Base-by-base conservation (phyloP, 495 filamentous ascomycete genomes). In the Antarctomyces pellizariae region DNA sequence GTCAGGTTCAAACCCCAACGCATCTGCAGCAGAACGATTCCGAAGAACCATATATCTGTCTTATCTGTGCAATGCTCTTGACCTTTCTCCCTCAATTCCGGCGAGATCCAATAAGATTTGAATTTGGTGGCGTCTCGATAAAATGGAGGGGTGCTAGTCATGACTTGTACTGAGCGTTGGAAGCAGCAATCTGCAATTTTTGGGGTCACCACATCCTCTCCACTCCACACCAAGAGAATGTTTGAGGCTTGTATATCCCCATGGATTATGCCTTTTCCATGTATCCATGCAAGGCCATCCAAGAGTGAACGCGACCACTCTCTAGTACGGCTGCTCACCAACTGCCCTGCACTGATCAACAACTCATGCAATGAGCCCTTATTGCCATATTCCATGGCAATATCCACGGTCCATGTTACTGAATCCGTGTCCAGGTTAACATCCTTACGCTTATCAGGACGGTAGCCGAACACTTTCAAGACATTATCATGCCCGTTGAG, bases 11-110 rank as follows among this genome's bases (percentile, higher is more conserved):
- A 50, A 14, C 86, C 86, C 41, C 92, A 86, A n/a, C 78, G 56
- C 80, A 95, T 91, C 45, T 95, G 83, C 15, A 91, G 47, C 36
- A 91, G 67, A 11, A 90, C 59, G 20, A 92, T 63, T 3, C 86
- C 86, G 36, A 95, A 63, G 36, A 90, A 72, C 86, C 86, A 97
- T 8, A 97, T 64, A 46, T 95, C 89, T 0, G 79, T 75, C 45
- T 89, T 91, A 37, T 71, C 68, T 6, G 68, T 75, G 14, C 58
- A 59, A 22, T 63, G 53, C 0, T 60, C 50, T 12, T 62, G 58
- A 24, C 56, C 53, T 13, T 55, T 55, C 22, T 67, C 61, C 1
- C 71, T 62, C 19, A 75, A 48, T 45, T 95, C 84, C 9, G 82
- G 75, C 3, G 84, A 68, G 14, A 71, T 43, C 84, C 84, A 95